Conservation (phyloP, 2,329 filamentous ascomycete genomes). For the Fusarium tuaranense region DNA sequence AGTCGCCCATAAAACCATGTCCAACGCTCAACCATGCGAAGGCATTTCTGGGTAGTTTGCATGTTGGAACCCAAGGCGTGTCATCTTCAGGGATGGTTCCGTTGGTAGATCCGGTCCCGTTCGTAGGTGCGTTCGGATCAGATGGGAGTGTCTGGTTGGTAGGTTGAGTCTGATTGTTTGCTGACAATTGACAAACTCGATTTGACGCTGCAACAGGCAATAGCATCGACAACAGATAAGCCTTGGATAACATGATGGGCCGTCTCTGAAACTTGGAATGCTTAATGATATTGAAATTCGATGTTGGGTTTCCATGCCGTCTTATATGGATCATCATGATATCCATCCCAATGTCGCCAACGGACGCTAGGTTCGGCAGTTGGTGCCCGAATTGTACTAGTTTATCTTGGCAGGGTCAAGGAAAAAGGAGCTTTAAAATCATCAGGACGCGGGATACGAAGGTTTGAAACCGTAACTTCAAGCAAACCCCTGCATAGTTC, state of each 20-base stretch:
- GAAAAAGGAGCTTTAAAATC: neutral
- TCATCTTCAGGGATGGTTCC: conserved; percentile 5
- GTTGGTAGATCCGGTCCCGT: conserved; percentile 4
- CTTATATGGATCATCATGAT: neutral
- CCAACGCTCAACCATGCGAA: conserved; percentile 1
- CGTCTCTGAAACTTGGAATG: neutral
- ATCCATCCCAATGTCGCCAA: neutral
- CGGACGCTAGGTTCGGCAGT: neutral
- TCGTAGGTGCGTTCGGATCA: neutral
- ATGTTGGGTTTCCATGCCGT: neutral
- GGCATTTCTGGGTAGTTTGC: neutral
- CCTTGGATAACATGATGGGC: conserved; percentile 1
- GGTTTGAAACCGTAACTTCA: neutral
- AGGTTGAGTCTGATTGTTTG: conserved; percentile 3
- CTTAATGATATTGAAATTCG: neutral
- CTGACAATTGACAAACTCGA: neutral
- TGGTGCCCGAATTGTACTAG: neutral
- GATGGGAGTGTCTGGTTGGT: conserved; percentile 1
- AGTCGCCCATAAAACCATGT: conserved; percentile 33
- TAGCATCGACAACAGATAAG: neutral
- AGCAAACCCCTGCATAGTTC: conserved; percentile 1
- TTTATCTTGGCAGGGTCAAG: neutral
- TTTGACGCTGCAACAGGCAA: neutral
- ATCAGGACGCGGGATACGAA: conserved; percentile 4
- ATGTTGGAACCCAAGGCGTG: conserved; percentile 2